phyloP scores from a whole-genome alignment of 768 basidiomycete species.

The Polyporus arcularius region DNA sequence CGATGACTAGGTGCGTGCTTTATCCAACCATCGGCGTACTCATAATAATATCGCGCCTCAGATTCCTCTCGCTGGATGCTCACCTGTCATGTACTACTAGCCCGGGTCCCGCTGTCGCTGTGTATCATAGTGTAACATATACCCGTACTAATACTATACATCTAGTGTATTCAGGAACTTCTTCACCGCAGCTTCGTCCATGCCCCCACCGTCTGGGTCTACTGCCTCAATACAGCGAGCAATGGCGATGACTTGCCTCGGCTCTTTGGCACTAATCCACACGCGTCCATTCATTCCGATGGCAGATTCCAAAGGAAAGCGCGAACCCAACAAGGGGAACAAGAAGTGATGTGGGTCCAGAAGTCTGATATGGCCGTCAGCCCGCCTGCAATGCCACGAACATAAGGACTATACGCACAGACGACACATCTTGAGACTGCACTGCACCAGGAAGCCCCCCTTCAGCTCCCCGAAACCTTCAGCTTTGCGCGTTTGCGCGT shows the following conservation, averaged over 20 bases:
- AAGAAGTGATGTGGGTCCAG: conserved; percentile 82
- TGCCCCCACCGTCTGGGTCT: conserved; percentile 71
- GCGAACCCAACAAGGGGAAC: conserved; percentile 74
- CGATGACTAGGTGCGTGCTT: conserved; percentile 50
- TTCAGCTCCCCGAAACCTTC: conserved; percentile 94
- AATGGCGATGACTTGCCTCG: conserved; percentile 72
- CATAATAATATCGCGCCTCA: not conserved
- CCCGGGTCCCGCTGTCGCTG: not conserved
- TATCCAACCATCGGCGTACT: not conserved
- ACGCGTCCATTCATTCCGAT: conserved; percentile 91
- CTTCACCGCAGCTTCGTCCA: conserved; percentile 55
- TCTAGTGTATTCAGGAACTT: conserved; percentile 52
- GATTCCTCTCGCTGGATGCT: not conserved
- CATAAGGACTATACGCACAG: conserved; percentile 52
- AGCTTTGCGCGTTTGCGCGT: conserved; percentile 88
- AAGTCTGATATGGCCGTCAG: conserved; percentile 47
- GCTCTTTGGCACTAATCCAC: conserved; percentile 81
- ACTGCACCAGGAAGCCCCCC: conserved; percentile 79
- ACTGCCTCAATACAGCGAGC: conserved; percentile 79
- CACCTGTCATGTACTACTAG: not conserved
- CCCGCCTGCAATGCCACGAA: not conserved
- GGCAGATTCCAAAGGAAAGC: conserved; percentile 85
- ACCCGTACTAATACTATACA: conserved; percentile 28
- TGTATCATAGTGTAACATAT: conserved; percentile 15
- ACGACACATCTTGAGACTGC: conserved; percentile 84